Evolutionary conservation across 2,329 filamentous ascomycete species (phyloP).

Genomic region (Nectriaceae sp.): DNA sequence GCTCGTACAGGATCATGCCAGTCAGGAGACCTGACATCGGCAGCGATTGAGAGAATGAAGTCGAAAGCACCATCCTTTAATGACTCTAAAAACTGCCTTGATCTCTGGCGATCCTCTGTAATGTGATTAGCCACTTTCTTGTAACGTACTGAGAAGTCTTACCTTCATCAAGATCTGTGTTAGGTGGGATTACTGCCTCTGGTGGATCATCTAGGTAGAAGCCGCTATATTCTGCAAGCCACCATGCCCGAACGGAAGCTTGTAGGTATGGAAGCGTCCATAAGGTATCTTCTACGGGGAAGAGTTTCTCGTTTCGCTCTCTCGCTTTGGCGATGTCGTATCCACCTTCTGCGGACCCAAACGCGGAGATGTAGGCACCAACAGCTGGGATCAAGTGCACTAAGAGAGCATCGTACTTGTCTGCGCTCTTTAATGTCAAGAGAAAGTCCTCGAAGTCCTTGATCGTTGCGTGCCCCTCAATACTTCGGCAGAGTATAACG

Average conservation of each 20-base stretch:
- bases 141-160: constrained; percentile 18
- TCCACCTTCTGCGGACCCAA: constrained; percentile 75
- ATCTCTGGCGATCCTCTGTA: constrained; percentile 69
- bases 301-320: constrained; percentile 68
- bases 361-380: constrained; percentile 73
- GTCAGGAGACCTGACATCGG: constrained; percentile 76
- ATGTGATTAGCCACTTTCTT: constrained; percentile 18
- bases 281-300: constrained; percentile 64
- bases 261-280: constrained; percentile 78
- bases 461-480: constrained; percentile 72
- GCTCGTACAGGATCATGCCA: constrained; percentile 88
- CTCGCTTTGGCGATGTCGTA: constrained; percentile 69
- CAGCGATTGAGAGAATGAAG: constrained; percentile 82
- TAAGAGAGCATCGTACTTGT: constrained; percentile 70
- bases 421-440: constrained; percentile 65
- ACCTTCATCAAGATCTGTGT: constrained; percentile 64
- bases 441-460: constrained; percentile 77
- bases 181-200: constrained; percentile 55
- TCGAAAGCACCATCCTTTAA: constrained; percentile 90
- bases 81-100: constrained; percentile 72
- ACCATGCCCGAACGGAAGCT: constrained; percentile 78
- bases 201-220: constrained; percentile 78
- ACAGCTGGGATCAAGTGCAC: constrained; percentile 84
- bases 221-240: constrained; percentile 91
- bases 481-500: constrained; percentile 75